Base-by-base conservation (phyloP, 192 early-diverging fungal genomes). In the Backusella circina region DNA sequence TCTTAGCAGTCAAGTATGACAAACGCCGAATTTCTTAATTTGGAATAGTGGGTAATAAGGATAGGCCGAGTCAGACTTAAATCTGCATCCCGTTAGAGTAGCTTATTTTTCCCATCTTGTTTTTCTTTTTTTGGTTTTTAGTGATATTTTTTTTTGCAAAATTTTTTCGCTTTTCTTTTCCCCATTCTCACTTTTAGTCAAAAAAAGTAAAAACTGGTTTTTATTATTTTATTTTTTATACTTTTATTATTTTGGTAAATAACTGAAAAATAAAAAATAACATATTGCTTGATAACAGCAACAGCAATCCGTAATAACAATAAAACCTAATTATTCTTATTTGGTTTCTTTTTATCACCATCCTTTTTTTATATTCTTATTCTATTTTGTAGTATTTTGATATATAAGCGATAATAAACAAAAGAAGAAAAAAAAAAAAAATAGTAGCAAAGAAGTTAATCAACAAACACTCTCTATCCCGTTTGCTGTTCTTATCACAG, bases 11-110 rank as follows among this genome's bases (percentile, higher is more conserved):
- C 31, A 15, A 66, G 30, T 5, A 16, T 32, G 65, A 32, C 30
- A 66, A 66, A 66, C 65, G 65, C 65, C 65, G 65, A 33, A 32
- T 9, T 66, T 66, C 65, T 30, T 66, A 66, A 66, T 66, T 66
- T 5, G 32, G 65, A 66, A 66, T 66, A 66, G 65, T 66, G 30
- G 65, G 32, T 12, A 66, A 66, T 66, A 66, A 32, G 26, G 3
- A 41, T 32, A 66, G 65, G 31, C 13, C 15, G 31, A 66, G 26
- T 66, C 26, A 66, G 65, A 66, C 30, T 66, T 30, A 21, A 54
- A 54, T 54, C 51, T 54, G 51, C 51, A 54, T 54, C 51, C 51
- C 51, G 51, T 54, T 54, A 54, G 51, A 8, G 50, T 54, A 54
- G 21, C n/a, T 21, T 54, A 54, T 54, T 54, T 54, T 54, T 54